Evolutionary conservation across 495 filamentous ascomycete species (phyloP).

Genomic region (Xylaria longipes): DNA sequence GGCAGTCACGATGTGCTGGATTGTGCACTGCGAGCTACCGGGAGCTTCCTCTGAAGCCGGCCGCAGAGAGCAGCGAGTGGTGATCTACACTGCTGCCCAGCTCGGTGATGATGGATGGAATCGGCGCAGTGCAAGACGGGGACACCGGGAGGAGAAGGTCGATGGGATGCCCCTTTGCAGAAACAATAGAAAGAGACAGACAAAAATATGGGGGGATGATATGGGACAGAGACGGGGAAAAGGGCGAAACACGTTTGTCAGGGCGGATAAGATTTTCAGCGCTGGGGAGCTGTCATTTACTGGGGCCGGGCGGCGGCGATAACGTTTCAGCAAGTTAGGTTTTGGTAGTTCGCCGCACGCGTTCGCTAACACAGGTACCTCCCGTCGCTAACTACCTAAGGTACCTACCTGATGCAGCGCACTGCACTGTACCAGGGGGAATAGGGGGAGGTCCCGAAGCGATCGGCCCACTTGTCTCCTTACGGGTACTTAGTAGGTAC

Average conservation of each 20-base stretch:
- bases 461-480: constrained; percentile 10
- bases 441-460: constrained; percentile 16
- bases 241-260: constrained; percentile 13
- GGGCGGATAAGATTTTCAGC: constrained; percentile 17
- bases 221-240: constrained; percentile 18
- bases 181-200: constrained; percentile 22
- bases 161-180: constrained; percentile 17
- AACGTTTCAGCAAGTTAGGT: background rate
- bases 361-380: constrained; percentile 12
- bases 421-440: background rate
- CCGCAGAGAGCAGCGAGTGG: constrained; percentile 19
- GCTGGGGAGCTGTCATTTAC: background rate
- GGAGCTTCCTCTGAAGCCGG: constrained; percentile 20
- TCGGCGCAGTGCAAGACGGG: constrained; percentile 8
- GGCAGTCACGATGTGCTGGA: constrained; percentile 9
- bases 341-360: constrained; percentile 5
- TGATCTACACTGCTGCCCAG: constrained; percentile 10
- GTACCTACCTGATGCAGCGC: background rate
- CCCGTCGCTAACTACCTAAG: background rate
- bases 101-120: constrained; percentile 6
- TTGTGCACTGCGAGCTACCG: background rate
- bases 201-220: constrained; percentile 14
- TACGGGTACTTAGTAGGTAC: background rate
- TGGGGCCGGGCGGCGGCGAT: background rate
- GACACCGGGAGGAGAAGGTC: background rate